Base-by-base conservation (phyloP, 2,329 filamentous ascomycete genomes). In the Colletotrichum falcatum region DNA sequence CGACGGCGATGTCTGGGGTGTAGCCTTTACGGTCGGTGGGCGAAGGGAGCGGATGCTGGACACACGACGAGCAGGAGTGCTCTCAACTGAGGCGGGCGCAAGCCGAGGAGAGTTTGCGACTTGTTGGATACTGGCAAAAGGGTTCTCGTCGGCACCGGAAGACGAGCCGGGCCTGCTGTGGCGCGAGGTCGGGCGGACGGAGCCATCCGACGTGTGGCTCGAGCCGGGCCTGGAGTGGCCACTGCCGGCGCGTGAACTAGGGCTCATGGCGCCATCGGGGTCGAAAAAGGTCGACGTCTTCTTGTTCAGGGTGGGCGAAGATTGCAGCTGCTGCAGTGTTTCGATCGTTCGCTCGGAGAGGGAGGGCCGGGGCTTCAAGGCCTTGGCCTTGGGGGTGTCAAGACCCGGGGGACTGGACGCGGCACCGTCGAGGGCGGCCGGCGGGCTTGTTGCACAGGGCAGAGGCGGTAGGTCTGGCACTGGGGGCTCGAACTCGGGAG, bases 321-420 rank as follows among this genome's bases (percentile, higher is more conserved):
- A 90, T 0, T 94, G 93, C 37, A 97, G 83, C 56, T 90, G 88
- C 3, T 94, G 88, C 7, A 98, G 83, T 0, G 94, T 97, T 78
- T 97, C 94, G 51, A 97, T 91, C 0, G 95, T 97, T 68, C 95
- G 87, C 75, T 98, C 95, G 0, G 92, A 90, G 5, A 98, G 84
- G 0, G 93, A 95, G 61, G 88, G 84, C 63, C 82, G 77, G 1
- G 81, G 77, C 39, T 79, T 79, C 75, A 35, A 72, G 66, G 46
- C 63, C 42, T 33, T 67, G 35, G 56, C 65, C 28, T n/a, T 67
- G 23, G 74, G 66, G 12, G 72, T 72, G 33, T 76, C 77, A 5
- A 60, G 65, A 51, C 28, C 20, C 23, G 42, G 61, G 53, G 5
- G 56, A 28, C 37, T 44, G 28, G 23, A n/a, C 0, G 62, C 68